Percentiles rank a stretch among this genome's conserved stretches.
Evolutionary conservation across 305 asterid species (phyloP).

Genomic region (Fraxinus paxiana): DNA sequence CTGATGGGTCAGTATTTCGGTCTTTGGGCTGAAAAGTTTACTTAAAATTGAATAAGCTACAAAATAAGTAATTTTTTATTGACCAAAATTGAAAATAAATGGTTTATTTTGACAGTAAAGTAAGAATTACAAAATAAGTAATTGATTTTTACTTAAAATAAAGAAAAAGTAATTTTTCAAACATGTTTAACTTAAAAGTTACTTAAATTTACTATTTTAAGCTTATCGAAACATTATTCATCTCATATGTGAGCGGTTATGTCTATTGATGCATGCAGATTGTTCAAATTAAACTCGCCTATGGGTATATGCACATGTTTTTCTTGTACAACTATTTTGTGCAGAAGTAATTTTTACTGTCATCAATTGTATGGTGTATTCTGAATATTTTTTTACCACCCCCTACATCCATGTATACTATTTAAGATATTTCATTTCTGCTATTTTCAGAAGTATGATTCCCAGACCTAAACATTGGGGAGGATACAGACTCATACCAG

Average conservation of each 20-base stretch:
- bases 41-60: not conserved
- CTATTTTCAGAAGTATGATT: conserved; percentile 28
- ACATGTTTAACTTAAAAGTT: not conserved
- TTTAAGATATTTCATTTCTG: not conserved
- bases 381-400: not conserved
- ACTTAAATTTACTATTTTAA: not conserved
- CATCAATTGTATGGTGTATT: not conserved
- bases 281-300: not conserved
- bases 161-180: not conserved
- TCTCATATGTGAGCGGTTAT: not conserved
- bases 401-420: not conserved
- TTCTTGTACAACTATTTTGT: not conserved
- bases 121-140: not conserved
- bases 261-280: not conserved
- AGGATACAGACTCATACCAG: conserved; percentile 45
- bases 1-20: conserved; percentile 36
- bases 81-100: not conserved
- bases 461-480: conserved; percentile 55
- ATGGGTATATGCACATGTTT: not conserved
- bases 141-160: not conserved
- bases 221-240: not conserved
- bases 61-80: not conserved
- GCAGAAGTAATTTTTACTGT: not conserved
- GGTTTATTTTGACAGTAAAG: not conserved
- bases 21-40: not conserved